Evolutionary conservation across 768 basidiomycete species (phyloP).

Genomic region (Mycena crocata): DNA sequence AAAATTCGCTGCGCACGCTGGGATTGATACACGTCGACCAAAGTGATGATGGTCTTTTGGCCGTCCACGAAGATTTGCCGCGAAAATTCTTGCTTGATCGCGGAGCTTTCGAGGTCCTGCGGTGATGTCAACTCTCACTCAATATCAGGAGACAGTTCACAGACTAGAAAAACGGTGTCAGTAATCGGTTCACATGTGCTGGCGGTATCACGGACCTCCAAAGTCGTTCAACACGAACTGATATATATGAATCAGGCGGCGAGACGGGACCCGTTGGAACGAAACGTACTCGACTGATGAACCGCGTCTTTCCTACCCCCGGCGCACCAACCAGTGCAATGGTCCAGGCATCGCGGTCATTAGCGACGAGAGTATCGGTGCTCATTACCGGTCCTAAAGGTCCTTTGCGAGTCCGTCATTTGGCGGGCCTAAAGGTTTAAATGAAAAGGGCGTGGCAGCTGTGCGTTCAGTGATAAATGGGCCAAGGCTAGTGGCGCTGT

Average conservation of each 20-base stretch:
- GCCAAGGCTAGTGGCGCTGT: neutral
- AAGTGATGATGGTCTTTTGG: slow-evolving; percentile 30
- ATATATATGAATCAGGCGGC: slow-evolving; percentile 1
- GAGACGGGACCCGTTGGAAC: neutral
- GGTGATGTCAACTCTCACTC: neutral
- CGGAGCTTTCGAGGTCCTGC: slow-evolving; percentile 23
- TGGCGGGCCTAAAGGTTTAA: slow-evolving; percentile 18
- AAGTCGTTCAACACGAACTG: slow-evolving; percentile 33
- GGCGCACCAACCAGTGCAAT: slow-evolving; percentile 32
- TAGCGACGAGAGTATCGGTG: slow-evolving; percentile 14
- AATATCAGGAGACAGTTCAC: slow-evolving; percentile 5
- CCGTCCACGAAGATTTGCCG: slow-evolving; percentile 23
- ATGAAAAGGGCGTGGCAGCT: slow-evolving; percentile 25
- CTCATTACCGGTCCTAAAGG: slow-evolving; percentile 28
- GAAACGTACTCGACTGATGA: slow-evolving; percentile 30
- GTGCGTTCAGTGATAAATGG: slow-evolving; percentile 7
- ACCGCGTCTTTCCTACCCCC: slow-evolving; percentile 32
- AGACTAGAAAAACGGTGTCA: slow-evolving; percentile 16
- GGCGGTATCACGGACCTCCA: slow-evolving; percentile 13
- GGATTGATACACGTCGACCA: slow-evolving; percentile 28
- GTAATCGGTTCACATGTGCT: neutral
- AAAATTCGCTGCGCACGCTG: slow-evolving; percentile 3
- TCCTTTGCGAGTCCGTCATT: neutral
- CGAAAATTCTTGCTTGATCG: slow-evolving; percentile 28
- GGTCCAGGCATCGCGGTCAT: slow-evolving; percentile 32